A percentile compares a stretch with the other conserved stretches of the same genome.
Conservation (phyloP, 2,329 filamentous ascomycete species). For the Plenodomus tracheiphilus region DNA sequence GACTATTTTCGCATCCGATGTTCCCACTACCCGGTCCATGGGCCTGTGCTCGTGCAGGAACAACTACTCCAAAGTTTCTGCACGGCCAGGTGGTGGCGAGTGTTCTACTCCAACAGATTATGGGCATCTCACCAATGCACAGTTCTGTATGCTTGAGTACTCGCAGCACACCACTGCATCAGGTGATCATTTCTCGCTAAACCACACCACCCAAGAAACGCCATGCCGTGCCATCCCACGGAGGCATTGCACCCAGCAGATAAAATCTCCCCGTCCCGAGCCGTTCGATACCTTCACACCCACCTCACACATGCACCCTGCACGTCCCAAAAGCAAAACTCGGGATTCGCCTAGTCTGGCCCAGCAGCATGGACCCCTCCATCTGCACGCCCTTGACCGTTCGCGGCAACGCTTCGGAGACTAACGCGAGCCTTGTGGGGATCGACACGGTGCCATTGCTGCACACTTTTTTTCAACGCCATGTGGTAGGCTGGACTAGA, state of each 20-base stretch:
- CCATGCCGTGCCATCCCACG: no score
- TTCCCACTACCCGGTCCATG: not conserved
- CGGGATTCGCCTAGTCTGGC: slow-evolving; percentile 29
- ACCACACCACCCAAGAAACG: no score
- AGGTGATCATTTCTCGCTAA: no score
- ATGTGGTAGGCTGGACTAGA: slow-evolving; percentile 4
- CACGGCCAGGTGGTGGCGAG: not conserved
- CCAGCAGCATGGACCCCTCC: slow-evolving; percentile 12
- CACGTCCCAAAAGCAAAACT: slow-evolving; percentile 24
- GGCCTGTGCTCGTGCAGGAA: not conserved
- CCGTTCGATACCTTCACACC: slow-evolving; percentile 1
- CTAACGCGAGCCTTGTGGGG: slow-evolving; percentile 24
- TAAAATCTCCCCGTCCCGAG: not conserved
- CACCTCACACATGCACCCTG: not conserved
- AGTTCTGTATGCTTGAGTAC: no score
- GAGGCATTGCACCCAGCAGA: not conserved
- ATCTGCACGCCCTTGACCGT: slow-evolving; percentile 10
- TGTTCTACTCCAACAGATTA: not conserved
- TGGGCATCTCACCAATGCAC: not conserved
- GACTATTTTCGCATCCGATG: not conserved
- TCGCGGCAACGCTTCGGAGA: slow-evolving; percentile 18
- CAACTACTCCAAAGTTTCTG: not conserved
- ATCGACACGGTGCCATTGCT: slow-evolving; percentile 24
- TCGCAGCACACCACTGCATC: no score
- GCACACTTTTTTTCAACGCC: slow-evolving; percentile 23